phyloP scores from a whole-genome alignment of 331 rosid genomes.

The Acacia concinna region DNA sequence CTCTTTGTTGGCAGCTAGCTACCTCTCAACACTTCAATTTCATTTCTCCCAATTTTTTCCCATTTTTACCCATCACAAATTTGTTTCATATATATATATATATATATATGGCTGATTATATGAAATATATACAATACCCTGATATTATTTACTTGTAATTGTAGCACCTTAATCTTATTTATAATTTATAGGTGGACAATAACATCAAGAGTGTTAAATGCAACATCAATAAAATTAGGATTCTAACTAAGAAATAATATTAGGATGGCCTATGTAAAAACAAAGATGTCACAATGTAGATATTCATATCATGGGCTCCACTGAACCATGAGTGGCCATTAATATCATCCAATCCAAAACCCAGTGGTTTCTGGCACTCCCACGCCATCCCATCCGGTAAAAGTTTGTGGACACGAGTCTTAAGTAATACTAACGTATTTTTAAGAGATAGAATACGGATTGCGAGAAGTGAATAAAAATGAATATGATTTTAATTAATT shows the following conservation, averaged over 20 bases:
- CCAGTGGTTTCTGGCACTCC: conserved; percentile 29
- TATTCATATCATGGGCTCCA: conserved; percentile 34
- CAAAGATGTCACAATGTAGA: conserved; percentile 3
- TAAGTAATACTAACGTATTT: not conserved
- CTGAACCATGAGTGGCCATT: conserved; percentile 31
- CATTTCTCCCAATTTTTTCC: not conserved
- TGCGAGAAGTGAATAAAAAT: not conserved
- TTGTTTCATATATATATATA: not conserved
- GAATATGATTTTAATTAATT: not conserved
- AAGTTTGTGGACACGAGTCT: not conserved
- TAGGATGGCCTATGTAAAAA: not conserved
- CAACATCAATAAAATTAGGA: too few species aligned
- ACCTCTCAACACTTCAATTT: not conserved
- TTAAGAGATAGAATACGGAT: not conserved
- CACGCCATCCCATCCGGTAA: not conserved
- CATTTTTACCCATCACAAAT: not conserved
- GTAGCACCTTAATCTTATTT: too few species aligned
- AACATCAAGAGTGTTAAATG: too few species aligned
- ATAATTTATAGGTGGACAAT: too few species aligned
- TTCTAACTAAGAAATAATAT: too few species aligned
- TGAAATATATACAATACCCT: too few species aligned
- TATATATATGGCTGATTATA: not conserved
- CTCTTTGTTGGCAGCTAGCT: not conserved
- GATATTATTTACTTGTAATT: too few species aligned
- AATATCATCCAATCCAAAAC: conserved; percentile 46